Evolutionary conservation across 2,329 filamentous ascomycete genomes (phyloP), one percentile per base, ranked within the genome.

Genomic region (Ceratocystis albifundus): DNA sequence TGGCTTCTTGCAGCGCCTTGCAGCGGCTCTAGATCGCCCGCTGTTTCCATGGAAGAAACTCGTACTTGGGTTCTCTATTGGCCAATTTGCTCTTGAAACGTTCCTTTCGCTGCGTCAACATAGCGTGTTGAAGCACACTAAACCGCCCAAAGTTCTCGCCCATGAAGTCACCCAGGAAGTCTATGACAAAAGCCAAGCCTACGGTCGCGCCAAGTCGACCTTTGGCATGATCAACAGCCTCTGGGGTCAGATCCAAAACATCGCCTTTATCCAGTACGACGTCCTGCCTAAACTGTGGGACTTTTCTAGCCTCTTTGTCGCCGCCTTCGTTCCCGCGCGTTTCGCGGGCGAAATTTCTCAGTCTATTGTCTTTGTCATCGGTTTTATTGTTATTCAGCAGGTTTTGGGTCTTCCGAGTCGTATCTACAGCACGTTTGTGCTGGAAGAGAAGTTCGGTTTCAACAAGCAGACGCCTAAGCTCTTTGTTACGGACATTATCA

Each of bases 371-470:
- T 99, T 97, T 79, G 84, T 96, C 76, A 87, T 97, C 73, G 80
- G 84, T 67, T 96, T 96, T 76, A 88, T 90, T 71, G 76, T 96
- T 72, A 83, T 95, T 72, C 88, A 91, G 71, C 90, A 93, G 72
- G 70, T 89, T 66, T 78, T 96, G 69, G 88, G 87, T 67, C 79
- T 97, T 65, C 94, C 94, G 2, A 83, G 86, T 68, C 88, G 86
- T 66, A 86, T 96, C 76, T 99, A 97, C 80, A 87, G 92, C 78
- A 94, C 90, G 12, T 99, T 99, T 73, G 89, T 97, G 61, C 81
- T 99, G 66, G 94, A 99, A 77, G 92, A 96, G 78, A 89, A 90
- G 74, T 99, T 96, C 72, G 94, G 94, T 62, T 99, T 99, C 84
- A 99, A 99, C 78, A 99, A 99, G 80, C 91, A 96, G 81, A 97